Conservation (phyloP, 163 green algal species). For the Smithsoniella earleae region DNA sequence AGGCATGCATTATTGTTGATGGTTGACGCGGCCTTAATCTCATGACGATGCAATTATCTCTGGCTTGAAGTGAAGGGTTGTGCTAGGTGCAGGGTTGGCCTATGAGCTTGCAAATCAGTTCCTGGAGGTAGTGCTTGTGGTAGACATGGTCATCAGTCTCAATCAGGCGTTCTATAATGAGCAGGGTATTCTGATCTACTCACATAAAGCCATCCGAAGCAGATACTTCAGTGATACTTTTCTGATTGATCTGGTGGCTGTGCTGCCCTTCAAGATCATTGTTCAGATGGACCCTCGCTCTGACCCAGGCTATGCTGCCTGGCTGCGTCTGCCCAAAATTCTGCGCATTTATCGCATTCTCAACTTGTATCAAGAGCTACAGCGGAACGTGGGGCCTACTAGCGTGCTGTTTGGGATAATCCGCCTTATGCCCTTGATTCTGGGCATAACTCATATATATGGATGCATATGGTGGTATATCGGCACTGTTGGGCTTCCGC, state of each 20-base stretch:
- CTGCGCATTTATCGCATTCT: constrained; percentile 25
- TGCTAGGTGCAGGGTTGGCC: too few relatives aligned
- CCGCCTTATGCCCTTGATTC: constrained; percentile 38
- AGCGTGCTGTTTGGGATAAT: constrained; percentile 32
- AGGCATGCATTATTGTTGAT: too few relatives aligned
- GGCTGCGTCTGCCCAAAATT: constrained; percentile 24
- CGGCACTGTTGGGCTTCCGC: constrained; percentile 33
- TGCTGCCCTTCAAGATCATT: constrained; percentile 1
- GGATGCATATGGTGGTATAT: constrained; percentile 44
- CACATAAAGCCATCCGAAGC: constrained; percentile 1
- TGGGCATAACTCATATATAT: constrained; percentile 38
- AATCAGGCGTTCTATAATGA: not conserved
- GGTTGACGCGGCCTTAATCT: too few relatives aligned
- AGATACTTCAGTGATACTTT: not conserved
- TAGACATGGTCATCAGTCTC: constrained; percentile 16
- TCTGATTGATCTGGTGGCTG: constrained; percentile 6
- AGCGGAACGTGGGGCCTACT: too few relatives aligned
- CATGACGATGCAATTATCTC: too few relatives aligned
- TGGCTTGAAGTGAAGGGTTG: too few relatives aligned
- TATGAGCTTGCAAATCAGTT: constrained; percentile 1
- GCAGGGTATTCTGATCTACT: not conserved
- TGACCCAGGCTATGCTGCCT: constrained; percentile 18
- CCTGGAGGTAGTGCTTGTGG: constrained; percentile 1
- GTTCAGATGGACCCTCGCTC: too few relatives aligned
- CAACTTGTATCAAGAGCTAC: too few relatives aligned